Conservation (phyloP, 2,329 filamentous ascomycete species). For the Dactylellina leptospora region DNA sequence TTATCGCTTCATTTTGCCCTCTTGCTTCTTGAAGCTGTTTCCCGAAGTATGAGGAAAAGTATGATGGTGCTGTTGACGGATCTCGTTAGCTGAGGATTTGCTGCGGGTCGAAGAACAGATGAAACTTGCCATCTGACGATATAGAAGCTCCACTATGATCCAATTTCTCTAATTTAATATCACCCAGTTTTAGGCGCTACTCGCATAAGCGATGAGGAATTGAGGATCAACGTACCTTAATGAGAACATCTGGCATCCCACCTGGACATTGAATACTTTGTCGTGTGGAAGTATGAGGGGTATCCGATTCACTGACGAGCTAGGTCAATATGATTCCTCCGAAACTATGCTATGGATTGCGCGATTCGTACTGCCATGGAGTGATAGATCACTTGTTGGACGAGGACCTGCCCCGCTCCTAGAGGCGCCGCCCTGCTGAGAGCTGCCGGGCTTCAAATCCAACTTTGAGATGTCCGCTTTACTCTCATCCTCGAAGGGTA, state of each 20-base stretch:
- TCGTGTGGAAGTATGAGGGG: conserved; percentile 45
- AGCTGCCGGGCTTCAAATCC: conserved; percentile 25
- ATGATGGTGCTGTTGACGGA: conserved; percentile 79
- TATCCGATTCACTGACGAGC: conserved; percentile 36
- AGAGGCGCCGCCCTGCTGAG: conserved; percentile 19
- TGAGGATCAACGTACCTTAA: conserved; percentile 30
- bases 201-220: conserved; percentile 21
- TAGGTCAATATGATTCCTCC: not conserved
- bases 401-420: conserved; percentile 10
- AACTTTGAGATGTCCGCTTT: conserved; percentile 45
- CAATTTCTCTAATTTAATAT: conserved; percentile 48
- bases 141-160: conserved; percentile 71
- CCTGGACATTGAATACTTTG: conserved; percentile 50
- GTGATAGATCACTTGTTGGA: conserved; percentile 26
- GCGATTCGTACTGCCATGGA: conserved; percentile 37
- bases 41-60: conserved; percentile 93
- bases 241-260: conserved; percentile 50
- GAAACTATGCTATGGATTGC: not conserved
- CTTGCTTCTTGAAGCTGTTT: conserved; percentile 77
- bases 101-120: conserved; percentile 34
- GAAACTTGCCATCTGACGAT: conserved; percentile 73
- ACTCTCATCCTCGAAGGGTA: conserved; percentile 44
- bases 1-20: conserved; percentile 69
- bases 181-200: conserved; percentile 42
- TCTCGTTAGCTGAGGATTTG: conserved; percentile 48